Percentiles rank a stretch among this genome's conserved stretches.
Conservation (phyloP, 2,329 filamentous ascomycete species). For the Pseudocercospora musae region DNA sequence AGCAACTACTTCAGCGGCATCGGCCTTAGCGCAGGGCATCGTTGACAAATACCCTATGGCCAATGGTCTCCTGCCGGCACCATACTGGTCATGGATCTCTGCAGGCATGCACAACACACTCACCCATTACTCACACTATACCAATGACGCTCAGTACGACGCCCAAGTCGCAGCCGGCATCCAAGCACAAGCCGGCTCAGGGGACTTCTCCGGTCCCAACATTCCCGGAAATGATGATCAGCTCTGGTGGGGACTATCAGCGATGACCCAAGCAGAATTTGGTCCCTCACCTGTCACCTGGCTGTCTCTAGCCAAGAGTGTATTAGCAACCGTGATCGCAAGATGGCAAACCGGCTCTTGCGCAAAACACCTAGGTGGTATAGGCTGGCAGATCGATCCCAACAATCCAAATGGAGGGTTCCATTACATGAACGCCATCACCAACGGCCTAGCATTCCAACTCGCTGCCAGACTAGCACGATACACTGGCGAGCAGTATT, state of each 20-base stretch:
- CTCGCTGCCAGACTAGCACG: conserved; percentile 57
- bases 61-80: neutral
- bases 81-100: conserved; percentile 58
- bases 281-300: conserved; percentile 63
- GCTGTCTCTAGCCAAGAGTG: conserved; percentile 69
- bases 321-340: conserved; percentile 70
- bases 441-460: conserved; percentile 79
- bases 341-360: conserved; percentile 61
- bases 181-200: conserved; percentile 57
- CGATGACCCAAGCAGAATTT: conserved; percentile 74
- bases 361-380: conserved; percentile 62
- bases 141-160: conserved; percentile 61
- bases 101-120: conserved; percentile 65
- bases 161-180: conserved; percentile 58
- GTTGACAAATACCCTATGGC: neutral
- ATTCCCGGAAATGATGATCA: conserved; percentile 53
- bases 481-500: conserved; percentile 50
- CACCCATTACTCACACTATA: conserved; percentile 67
- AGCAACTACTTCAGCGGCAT: neutral
- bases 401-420: conserved; percentile 66
- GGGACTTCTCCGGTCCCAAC: conserved; percentile 54
- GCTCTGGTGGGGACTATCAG: conserved; percentile 77
- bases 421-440: conserved; percentile 80
- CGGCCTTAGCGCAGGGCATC: neutral
- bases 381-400: conserved; percentile 79